These are phyloP conservation scores for Jacaranda mimosifolia DNA, from an alignment of 257 asterid genomes.

Conservation along the genomic window DNA sequence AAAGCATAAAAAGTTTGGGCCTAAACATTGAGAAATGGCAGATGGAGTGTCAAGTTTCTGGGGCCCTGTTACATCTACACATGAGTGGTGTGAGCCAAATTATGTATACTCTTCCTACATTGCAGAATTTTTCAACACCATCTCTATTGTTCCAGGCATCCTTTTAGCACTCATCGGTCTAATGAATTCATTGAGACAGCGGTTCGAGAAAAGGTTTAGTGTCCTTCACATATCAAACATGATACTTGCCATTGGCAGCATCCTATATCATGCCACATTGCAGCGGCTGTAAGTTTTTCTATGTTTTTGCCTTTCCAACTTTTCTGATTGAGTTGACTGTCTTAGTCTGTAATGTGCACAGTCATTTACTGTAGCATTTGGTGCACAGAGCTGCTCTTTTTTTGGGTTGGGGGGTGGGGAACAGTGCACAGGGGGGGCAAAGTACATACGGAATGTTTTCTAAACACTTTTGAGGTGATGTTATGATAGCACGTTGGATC, in stretches of 20 bases:
- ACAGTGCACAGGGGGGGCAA: neutral
- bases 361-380: neutral
- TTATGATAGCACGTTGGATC: neutral
- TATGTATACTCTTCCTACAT: conserved; percentile 86
- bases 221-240: conserved; percentile 91
- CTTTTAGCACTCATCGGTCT: conserved; percentile 86
- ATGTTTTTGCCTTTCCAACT: conserved; percentile 24
- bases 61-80: conserved; percentile 97
- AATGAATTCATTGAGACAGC: conserved; percentile 76
- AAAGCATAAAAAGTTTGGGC: conserved; percentile 21
- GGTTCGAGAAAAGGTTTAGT: conserved; percentile 91
- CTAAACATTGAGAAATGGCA: conserved; percentile 61
- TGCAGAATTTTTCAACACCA: conserved; percentile 92
- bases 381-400: neutral
- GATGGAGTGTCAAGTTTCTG: conserved; percentile 78
- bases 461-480: neutral
- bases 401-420: conserved; percentile 1
- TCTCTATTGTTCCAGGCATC: conserved; percentile 84
- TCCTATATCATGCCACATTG: conserved; percentile 88
- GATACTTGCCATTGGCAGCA: conserved; percentile 92
- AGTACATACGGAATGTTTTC: neutral
- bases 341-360: neutral
- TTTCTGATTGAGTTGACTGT: conserved; percentile 22
- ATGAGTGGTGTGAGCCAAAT: conserved; percentile 97
- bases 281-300: conserved; percentile 77